These are phyloP conservation scores for Puccinia coronata DNA, from an alignment of 1,284 basidiomycete species.

Conservation along the genomic window DNA sequence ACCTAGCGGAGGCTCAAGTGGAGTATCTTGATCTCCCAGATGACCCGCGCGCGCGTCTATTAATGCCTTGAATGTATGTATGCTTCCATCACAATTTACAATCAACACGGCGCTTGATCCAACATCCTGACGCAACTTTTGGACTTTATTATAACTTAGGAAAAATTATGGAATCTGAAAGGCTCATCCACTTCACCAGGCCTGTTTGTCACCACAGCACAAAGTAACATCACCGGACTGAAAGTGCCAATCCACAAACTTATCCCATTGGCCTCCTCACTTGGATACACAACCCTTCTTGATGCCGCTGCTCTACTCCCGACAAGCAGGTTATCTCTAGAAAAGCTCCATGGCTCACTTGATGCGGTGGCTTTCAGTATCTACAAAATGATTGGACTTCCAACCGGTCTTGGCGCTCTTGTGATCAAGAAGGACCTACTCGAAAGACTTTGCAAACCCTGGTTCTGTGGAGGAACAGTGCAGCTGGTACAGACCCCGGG, in stretches of 20 bases:
- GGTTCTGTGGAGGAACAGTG: conserved; percentile 81
- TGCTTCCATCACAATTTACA: conserved; percentile 50
- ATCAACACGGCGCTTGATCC: conserved; percentile 52
- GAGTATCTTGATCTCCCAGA: conserved; percentile 68
- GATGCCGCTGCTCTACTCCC: conserved; percentile 77
- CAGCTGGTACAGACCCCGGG: conserved; percentile 77
- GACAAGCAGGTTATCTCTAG: conserved; percentile 68
- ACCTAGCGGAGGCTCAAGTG: conserved; percentile 64
- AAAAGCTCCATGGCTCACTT: conserved; percentile 64
- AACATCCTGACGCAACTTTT: conserved; percentile 43
- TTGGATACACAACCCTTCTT: conserved; percentile 72
- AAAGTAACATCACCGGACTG: conserved; percentile 74
- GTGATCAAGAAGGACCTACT: conserved; percentile 70
- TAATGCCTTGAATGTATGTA: conserved; percentile 45
- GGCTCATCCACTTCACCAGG: conserved; percentile 59
- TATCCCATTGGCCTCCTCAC: conserved; percentile 62
- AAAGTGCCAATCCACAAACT: conserved; percentile 63
- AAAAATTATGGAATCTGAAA: conserved; percentile 14
- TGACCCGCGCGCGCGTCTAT: conserved; percentile 63
- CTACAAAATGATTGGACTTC: conserved; percentile 86
- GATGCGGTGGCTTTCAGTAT: conserved; percentile 80
- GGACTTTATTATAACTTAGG: too few relatives aligned
- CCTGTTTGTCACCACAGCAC: conserved; percentile 73
- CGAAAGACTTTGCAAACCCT: conserved; percentile 64
- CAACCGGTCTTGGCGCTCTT: conserved; percentile 78